Conservation (phyloP, 306 rosid species). For the Betula pendula region DNA sequence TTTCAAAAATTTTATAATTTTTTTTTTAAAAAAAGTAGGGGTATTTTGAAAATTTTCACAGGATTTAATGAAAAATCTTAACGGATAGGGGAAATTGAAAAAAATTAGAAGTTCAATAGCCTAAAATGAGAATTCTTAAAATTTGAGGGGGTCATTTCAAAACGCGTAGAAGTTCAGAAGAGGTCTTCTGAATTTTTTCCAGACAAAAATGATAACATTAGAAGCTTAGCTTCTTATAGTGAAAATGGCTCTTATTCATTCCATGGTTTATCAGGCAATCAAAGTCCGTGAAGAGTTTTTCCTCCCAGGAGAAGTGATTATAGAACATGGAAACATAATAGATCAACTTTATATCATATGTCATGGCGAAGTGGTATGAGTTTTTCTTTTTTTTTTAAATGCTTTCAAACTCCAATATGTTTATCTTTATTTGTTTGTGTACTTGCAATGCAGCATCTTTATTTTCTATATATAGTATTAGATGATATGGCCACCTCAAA, state of each 20-base stretch:
- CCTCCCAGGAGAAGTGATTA: conserved; percentile 59
- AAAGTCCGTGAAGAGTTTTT: conserved; percentile 62
- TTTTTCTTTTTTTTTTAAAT: neutral
- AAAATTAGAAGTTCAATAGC: no score
- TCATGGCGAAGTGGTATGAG: conserved; percentile 63
- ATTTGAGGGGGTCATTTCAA: no score
- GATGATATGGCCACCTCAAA: neutral
- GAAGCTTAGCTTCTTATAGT: conserved; percentile 10
- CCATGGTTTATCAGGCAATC: conserved; percentile 45
- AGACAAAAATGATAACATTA: neutral
- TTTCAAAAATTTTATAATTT: no score
- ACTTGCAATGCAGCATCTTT: neutral
- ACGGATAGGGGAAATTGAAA: no score
- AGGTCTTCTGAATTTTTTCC: no score
- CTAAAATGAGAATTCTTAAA: no score
- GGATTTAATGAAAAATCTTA: no score
- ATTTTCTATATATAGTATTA: neutral
- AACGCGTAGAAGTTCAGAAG: no score
- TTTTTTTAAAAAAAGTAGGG: no score
- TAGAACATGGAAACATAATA: conserved; percentile 52
- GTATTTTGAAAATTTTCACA: no score
- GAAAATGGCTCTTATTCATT: conserved; percentile 12
- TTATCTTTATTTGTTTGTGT: neutral
- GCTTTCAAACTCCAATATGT: neutral
- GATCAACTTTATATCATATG: conserved; percentile 61